Percentiles rank a stretch among this genome's conserved stretches.
Conservation (phyloP, 306 rosid species). For the Trifolium pratense region DNA sequence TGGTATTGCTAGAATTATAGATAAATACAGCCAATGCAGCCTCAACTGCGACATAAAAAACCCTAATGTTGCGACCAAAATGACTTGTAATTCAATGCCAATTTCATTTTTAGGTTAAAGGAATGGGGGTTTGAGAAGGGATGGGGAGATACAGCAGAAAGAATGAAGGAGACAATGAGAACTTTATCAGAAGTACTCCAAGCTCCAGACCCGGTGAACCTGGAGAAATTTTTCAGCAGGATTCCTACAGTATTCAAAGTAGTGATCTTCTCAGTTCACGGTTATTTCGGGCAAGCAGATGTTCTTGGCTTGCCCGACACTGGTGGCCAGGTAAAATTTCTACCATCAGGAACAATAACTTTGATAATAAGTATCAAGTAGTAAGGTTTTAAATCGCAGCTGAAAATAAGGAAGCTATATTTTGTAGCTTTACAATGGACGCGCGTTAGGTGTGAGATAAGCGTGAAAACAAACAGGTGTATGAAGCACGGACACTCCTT, state of each 20-base stretch:
- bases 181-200: constrained; percentile 77
- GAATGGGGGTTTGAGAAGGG: constrained; percentile 98
- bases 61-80: not conserved
- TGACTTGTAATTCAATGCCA: not conserved
- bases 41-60: not conserved
- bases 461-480: too few relatives aligned
- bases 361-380: not conserved
- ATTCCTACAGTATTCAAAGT: constrained; percentile 82
- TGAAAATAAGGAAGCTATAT: too few relatives aligned
- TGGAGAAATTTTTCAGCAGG: constrained; percentile 71
- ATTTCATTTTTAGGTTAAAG: constrained; percentile 59
- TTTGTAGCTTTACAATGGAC: too few relatives aligned
- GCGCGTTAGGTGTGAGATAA: too few relatives aligned
- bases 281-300: constrained; percentile 92
- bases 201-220: constrained; percentile 76
- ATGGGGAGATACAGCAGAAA: constrained; percentile 86
- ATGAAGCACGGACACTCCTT: too few relatives aligned
- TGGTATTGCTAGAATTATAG: not conserved
- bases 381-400: not conserved
- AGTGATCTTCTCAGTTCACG: constrained; percentile 86
- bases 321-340: constrained; percentile 81
- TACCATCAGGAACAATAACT: constrained; percentile 8
- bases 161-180: constrained; percentile 73
- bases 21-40: not conserved
- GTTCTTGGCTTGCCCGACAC: constrained; percentile 98